Evolutionary conservation across 176 grass and related monocot species (phyloP).

Genomic region (Cenchrus fungigraminus): DNA sequence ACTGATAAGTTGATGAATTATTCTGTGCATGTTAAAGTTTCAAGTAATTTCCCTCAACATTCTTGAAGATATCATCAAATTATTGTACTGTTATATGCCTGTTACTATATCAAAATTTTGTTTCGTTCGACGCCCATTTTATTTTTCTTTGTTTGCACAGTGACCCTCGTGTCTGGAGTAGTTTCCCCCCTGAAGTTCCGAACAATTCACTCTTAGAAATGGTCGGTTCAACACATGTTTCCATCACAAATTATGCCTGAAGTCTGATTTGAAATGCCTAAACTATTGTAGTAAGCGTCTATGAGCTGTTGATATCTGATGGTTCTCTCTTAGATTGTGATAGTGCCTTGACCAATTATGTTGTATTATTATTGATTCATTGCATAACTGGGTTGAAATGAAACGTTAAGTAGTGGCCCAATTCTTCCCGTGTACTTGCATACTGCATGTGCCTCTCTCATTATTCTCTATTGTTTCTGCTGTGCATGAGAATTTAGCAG

Average conservation of each 20-base stretch:
- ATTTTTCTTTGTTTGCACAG: slow-evolving; percentile 10
- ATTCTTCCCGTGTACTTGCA: not conserved
- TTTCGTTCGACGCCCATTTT: not conserved
- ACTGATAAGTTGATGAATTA: not conserved
- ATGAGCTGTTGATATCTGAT: not conserved
- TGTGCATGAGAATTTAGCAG: not conserved
- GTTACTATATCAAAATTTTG: not conserved
- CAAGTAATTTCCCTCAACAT: not conserved
- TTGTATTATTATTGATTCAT: not conserved
- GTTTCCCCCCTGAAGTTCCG: not conserved
- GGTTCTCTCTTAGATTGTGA: not conserved
- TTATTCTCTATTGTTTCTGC: not conserved
- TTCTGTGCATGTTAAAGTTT: not conserved
- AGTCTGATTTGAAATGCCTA: not conserved
- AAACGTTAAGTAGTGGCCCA: not conserved
- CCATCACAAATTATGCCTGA: not conserved
- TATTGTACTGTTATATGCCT: not conserved
- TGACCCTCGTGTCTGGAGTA: not conserved
- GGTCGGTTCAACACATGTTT: not conserved
- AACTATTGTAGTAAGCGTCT: not conserved
- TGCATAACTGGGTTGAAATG: not conserved
- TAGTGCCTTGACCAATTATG: not conserved
- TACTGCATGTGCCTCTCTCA: not conserved
- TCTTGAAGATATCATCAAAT: not conserved
- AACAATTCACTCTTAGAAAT: not conserved